Conservation (phyloP, 352 stramenopile species). For the Globisporangium viniferum region DNA sequence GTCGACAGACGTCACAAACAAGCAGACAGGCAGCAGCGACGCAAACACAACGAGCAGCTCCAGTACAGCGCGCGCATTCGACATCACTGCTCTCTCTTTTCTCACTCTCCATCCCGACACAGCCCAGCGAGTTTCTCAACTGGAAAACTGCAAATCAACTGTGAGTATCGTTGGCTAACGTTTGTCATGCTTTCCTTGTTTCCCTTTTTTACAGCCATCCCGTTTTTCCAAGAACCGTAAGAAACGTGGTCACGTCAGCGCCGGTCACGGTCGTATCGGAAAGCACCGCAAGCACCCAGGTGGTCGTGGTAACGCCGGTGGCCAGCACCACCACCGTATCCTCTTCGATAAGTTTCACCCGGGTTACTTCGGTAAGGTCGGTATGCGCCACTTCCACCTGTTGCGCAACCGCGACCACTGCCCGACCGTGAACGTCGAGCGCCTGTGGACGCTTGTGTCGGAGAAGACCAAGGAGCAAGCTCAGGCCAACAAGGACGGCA, state of each 20-base stretch:
- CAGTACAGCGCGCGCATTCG: too few relatives aligned
- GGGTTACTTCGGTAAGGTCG: slow-evolving; percentile 99
- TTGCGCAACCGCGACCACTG: slow-evolving; percentile 96
- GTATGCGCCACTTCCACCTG: slow-evolving; percentile 99
- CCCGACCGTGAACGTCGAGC: slow-evolving; percentile 99
- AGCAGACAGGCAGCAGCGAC: neutral
- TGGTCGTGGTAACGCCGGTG: slow-evolving; percentile 99
- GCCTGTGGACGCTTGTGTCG: slow-evolving; percentile 98
- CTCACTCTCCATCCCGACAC: neutral
- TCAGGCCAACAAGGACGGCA: slow-evolving; percentile 93
- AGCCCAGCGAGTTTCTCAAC: neutral
- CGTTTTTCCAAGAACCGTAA: slow-evolving; percentile 98
- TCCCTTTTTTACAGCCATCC: slow-evolving; percentile 45
- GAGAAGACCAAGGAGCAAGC: slow-evolving; percentile 97
- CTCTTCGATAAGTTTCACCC: slow-evolving; percentile 99
- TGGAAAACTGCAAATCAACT: neutral
- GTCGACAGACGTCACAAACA: neutral
- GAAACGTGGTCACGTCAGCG: slow-evolving; percentile 99
- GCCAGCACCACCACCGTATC: slow-evolving; percentile 99
- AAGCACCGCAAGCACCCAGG: slow-evolving; percentile 99
- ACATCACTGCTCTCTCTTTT: neutral
- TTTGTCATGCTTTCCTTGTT: neutral
- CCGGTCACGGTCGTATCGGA: slow-evolving; percentile 99
- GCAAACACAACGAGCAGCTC: neutral
- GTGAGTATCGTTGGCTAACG: slow-evolving; percentile 4